These are phyloP conservation scores for Pisolithus sp. DNA, from an alignment of 768 basidiomycete species.

Conservation along the genomic window DNA sequence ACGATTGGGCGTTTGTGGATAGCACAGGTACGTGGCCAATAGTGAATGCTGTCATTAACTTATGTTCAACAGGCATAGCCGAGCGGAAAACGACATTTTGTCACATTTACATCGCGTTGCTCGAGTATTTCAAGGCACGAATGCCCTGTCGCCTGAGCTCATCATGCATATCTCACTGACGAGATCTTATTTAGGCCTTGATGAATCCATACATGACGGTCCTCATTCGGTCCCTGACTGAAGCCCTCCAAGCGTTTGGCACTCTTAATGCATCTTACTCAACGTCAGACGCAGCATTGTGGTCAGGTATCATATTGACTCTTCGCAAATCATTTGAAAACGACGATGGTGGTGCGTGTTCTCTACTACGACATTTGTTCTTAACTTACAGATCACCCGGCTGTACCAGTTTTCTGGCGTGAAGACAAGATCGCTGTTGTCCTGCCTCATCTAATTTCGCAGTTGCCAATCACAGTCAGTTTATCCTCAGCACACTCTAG, in stretches of 20 bases:
- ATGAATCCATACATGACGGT: slow-evolving; percentile 91
- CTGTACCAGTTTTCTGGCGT: slow-evolving; percentile 74
- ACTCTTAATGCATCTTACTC: slow-evolving; percentile 13
- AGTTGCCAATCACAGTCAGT: slow-evolving; percentile 49
- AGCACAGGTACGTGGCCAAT: slow-evolving; percentile 36
- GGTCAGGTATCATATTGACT: slow-evolving; percentile 55
- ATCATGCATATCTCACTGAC: background rate
- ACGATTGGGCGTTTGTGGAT: slow-evolving; percentile 88
- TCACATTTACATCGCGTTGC: slow-evolving; percentile 61
- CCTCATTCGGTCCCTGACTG: slow-evolving; percentile 59
- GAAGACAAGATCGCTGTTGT: slow-evolving; percentile 71
- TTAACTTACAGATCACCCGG: background rate
- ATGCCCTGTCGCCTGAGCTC: background rate
- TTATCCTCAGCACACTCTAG: slow-evolving; percentile 8
- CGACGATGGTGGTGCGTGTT: slow-evolving; percentile 71
- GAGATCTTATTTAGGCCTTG: slow-evolving; percentile 45
- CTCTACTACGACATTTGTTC: background rate
- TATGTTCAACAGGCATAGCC: slow-evolving; percentile 17
- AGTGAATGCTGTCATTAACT: background rate
- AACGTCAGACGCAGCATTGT: slow-evolving; percentile 41
- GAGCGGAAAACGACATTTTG: slow-evolving; percentile 67
- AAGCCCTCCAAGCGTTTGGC: slow-evolving; percentile 50
- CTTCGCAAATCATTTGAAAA: slow-evolving; percentile 63
- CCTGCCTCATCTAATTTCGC: slow-evolving; percentile 51
- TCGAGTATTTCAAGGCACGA: slow-evolving; percentile 84